Evolutionary conservation across 2,329 filamentous ascomycete species (phyloP).

Genomic region (Alternaria burnsii): DNA sequence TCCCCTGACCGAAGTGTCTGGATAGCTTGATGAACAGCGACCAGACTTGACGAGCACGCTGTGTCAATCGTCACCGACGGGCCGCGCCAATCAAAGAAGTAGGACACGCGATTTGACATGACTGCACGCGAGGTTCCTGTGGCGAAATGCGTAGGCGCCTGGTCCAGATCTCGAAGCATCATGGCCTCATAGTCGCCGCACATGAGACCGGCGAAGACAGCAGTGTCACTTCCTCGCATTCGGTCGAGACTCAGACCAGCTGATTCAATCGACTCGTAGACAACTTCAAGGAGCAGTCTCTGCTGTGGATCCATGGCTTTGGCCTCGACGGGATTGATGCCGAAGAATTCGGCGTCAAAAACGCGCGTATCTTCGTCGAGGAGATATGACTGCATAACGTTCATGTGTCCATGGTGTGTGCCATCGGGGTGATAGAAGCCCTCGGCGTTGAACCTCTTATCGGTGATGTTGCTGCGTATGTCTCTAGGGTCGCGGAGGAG

Average conservation of each 20-base stretch:
- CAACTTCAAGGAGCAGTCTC: conserved; percentile 26
- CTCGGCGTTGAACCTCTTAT: conserved; percentile 38
- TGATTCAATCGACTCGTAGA: conserved; percentile 28
- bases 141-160: conserved; percentile 22
- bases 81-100: conserved; percentile 50
- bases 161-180: conserved; percentile 32
- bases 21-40: conserved; percentile 36
- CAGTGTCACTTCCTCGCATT: conserved; percentile 2
- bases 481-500: conserved; percentile 39
- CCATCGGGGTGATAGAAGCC: conserved; percentile 37
- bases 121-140: conserved; percentile 38
- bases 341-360: conserved; percentile 32
- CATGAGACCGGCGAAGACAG: conserved; percentile 29
- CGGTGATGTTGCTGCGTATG: conserved; percentile 38
- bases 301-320: conserved; percentile 35
- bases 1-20: conserved; percentile 24
- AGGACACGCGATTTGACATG: conserved; percentile 49
- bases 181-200: conserved; percentile 38
- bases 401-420: conserved; percentile 45
- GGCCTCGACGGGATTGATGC: conserved; percentile 24
- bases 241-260: conserved; percentile 11
- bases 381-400: conserved; percentile 19
- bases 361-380: background rate
- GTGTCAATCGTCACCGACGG: conserved; percentile 52
- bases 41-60: conserved; percentile 48